Conservation (phyloP, 352 stramenopile species). For the Thalassiosira ordinaria region DNA sequence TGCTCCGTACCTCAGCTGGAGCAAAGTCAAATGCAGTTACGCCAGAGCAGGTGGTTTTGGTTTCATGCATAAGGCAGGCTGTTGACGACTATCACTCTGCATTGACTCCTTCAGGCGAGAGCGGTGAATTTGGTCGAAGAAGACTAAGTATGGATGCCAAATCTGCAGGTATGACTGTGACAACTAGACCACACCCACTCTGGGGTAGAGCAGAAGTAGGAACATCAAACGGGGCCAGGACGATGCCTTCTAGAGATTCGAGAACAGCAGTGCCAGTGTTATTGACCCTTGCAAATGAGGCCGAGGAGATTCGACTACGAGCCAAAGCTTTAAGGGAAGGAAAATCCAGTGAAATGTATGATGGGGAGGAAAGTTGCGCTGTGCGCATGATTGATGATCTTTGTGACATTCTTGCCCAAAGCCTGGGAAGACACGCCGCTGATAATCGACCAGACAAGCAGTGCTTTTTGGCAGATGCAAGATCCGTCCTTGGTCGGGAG, state of each 20-base stretch:
- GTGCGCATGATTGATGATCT: constrained; percentile 46
- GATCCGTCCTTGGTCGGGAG: constrained; percentile 49
- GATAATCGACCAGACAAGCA: constrained; percentile 15
- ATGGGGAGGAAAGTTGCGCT: constrained; percentile 51
- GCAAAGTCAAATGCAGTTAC: constrained; percentile 27
- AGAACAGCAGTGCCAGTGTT: constrained; percentile 43
- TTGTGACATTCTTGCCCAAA: constrained; percentile 54
- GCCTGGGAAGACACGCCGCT: constrained; percentile 23
- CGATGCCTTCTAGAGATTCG: neutral
- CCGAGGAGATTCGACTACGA: constrained; percentile 29
- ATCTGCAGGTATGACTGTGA: constrained; percentile 20
- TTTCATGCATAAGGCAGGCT: constrained; percentile 66
- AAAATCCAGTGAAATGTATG: constrained; percentile 27
- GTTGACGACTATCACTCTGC: constrained; percentile 55
- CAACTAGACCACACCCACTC: constrained; percentile 45
- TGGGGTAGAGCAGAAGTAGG: constrained; percentile 50
- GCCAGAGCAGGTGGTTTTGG: constrained; percentile 77
- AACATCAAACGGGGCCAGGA: constrained; percentile 4
- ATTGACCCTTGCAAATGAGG: constrained; percentile 48
- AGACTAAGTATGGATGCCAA: constrained; percentile 40
- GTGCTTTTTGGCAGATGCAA: constrained; percentile 36
- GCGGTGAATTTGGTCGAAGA: constrained; percentile 32
- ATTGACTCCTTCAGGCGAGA: constrained; percentile 20
- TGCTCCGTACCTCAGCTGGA: constrained; percentile 51
- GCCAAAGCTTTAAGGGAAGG: constrained; percentile 25